Base-by-base conservation (phyloP, 768 basidiomycete species). In the Psilocybe cyanescens region DNA sequence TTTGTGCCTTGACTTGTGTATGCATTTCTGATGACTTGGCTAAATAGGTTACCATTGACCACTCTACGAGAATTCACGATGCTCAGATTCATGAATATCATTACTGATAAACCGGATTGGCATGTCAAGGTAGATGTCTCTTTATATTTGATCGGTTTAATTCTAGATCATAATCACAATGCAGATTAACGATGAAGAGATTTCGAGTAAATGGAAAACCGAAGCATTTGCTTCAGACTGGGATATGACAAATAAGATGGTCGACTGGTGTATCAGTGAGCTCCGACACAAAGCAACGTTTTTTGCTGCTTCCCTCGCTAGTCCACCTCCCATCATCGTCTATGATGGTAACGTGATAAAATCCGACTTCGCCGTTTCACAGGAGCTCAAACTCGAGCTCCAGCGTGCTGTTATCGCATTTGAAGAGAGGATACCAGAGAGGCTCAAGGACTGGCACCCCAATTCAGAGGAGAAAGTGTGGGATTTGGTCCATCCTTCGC, bases 371-470 rank as follows among this genome's bases (percentile, higher is more conserved):
- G 72, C 76, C 8, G 65, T 79, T 24, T 64, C 76, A 1, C 17
- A 29, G 2, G 58, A 69, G 8, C 48, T 76, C 19, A 68, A 66
- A 17, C 47, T 61, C 6, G 61, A 53, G 30, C 68, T 80, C 8
- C 65, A 72, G 11, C 41, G 63, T 4, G 75, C 66, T 14, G 66
- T 72, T n/a, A 57, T 46, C 4, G 28, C 56, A 5, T 76, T 82
- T 35, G 78, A 83, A 61, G 63, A 72, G 48, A 70, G 49, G 14
- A 66, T 78, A 4, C 73, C 77, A 0, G 76, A 74, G 4, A 67
- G 68, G 0, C 29, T 71, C 55, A 76, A 74, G 44, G 81, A 83
- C 65, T 83, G 81, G 81, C 81, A 82, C 62, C 81, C 81, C 4
- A 71, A 74, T 2, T 78, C 79, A 1, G 71, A 81, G 61, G 67